Conservation (phyloP, 2,329 filamentous ascomycete species). For the Fusarium sp. region DNA sequence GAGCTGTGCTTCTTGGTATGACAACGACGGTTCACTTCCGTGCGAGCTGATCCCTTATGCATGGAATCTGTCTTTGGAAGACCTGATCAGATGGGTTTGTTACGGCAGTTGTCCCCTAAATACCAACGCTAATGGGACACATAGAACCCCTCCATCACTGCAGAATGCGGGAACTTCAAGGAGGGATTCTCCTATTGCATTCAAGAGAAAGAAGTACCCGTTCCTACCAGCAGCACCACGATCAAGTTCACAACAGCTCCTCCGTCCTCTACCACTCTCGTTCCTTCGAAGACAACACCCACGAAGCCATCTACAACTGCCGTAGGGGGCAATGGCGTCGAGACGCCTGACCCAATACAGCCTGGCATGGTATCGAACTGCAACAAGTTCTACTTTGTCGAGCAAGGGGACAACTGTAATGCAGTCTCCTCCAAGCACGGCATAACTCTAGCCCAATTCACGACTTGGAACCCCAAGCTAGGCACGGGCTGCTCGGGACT, state of each 20-base stretch:
- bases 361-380: slow-evolving; percentile 31
- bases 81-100: neutral
- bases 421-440: slow-evolving; percentile 14
- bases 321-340: neutral
- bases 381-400: slow-evolving; percentile 39
- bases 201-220: neutral
- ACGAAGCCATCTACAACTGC: neutral
- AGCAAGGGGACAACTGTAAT: slow-evolving; percentile 33
- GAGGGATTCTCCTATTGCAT: neutral
- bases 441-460: neutral
- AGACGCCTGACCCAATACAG: neutral
- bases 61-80: neutral
- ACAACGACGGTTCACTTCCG: neutral
- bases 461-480: neutral
- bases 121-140: neutral
- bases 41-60: neutral
- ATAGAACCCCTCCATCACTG: neutral
- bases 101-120: rapidly evolving
- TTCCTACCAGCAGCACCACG: neutral
- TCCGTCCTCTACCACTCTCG: neutral
- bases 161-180: neutral
- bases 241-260: neutral
- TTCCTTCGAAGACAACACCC: neutral
- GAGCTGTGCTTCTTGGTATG: neutral
- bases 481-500: neutral